Evolutionary conservation across 345 rosid genomes (phyloP).

Genomic region (Barbarea vulgaris): DNA sequence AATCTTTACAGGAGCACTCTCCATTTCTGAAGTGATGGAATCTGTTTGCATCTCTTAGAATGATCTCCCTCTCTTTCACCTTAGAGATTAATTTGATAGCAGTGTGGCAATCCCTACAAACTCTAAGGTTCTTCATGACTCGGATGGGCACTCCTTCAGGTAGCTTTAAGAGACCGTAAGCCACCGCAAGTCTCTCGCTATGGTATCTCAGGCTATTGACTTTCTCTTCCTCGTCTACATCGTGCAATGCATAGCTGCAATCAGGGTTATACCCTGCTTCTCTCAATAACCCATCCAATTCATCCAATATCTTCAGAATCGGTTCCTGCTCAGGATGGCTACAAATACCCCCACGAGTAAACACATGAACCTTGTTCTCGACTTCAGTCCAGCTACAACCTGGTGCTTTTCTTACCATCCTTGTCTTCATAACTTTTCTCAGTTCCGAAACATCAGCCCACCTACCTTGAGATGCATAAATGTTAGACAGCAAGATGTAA

Average conservation of each 20-base stretch:
- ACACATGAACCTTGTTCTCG: constrained; percentile 63
- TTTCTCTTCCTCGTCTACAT: constrained; percentile 79
- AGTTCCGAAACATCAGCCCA: constrained; percentile 58
- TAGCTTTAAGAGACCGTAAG: constrained; percentile 67
- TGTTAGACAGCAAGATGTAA: constrained; percentile 64
- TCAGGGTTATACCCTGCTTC: constrained; percentile 73
- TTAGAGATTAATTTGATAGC: constrained; percentile 67
- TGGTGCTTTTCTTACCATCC: constrained; percentile 56
- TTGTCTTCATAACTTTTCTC: constrained; percentile 55
- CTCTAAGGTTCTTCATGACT: constrained; percentile 76
- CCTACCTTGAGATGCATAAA: constrained; percentile 71
- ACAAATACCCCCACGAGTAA: constrained; percentile 52
- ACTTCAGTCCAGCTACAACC: constrained; percentile 82
- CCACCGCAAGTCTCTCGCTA: constrained; percentile 74
- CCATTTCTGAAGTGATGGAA: constrained; percentile 76
- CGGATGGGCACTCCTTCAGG: constrained; percentile 64
- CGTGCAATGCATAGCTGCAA: constrained; percentile 67
- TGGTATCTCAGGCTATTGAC: constrained; percentile 56
- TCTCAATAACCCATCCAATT: constrained; percentile 53
- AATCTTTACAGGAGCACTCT: constrained; percentile 67
- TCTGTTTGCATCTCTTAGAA: constrained; percentile 72
- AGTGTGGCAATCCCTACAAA: constrained; percentile 78
- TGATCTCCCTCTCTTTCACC: constrained; percentile 62
- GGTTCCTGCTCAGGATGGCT: constrained; percentile 56
- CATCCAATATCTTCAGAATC: constrained; percentile 55